A percentile compares a stretch with the other conserved stretches of the same genome.
phyloP scores from a whole-genome alignment of 805 yeast species.

The Metschnikowia santaceciliae region DNA sequence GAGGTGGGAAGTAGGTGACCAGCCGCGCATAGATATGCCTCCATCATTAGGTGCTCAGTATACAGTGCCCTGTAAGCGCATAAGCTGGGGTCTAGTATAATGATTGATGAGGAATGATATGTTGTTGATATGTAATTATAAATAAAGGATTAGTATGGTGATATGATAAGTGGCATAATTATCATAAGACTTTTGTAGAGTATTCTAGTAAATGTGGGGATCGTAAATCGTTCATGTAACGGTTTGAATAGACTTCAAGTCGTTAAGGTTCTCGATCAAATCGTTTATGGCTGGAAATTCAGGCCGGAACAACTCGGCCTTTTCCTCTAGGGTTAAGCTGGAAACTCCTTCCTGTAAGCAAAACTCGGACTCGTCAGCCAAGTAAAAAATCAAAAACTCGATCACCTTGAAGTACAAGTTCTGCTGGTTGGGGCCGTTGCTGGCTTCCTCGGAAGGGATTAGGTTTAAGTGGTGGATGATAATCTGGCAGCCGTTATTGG shows the following conservation, averaged over 20 bases:
- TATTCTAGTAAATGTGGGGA: background rate
- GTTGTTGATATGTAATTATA: too few species aligned
- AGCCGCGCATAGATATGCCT: background rate
- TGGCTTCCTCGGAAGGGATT: background rate
- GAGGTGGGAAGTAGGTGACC: background rate
- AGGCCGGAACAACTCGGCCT: conserved; percentile 32
- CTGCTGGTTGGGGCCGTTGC: conserved; percentile 27
- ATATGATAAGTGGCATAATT: too few species aligned
- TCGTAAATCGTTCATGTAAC: background rate
- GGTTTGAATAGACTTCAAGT: conserved; percentile 17
- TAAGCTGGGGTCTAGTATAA: too few species aligned
- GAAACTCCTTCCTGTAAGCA: conserved; percentile 1
- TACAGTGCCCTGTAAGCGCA: background rate
- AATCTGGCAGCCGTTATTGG: conserved; percentile 48
- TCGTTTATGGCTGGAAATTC: conserved; percentile 40
- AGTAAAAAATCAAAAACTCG: conserved; percentile 66
- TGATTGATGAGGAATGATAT: too few species aligned
- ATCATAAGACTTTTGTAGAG: background rate
- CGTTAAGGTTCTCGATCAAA: conserved; percentile 33
- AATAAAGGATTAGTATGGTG: too few species aligned
- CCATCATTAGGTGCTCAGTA: background rate
- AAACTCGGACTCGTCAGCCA: conserved; percentile 56
- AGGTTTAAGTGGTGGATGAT: conserved; percentile 40
- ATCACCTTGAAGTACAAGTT: conserved; percentile 58
- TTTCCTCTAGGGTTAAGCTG: conserved; percentile 20